phyloP scores from a whole-genome alignment of 2,329 filamentous ascomycete species.

The Sporothrix schenckii region DNA sequence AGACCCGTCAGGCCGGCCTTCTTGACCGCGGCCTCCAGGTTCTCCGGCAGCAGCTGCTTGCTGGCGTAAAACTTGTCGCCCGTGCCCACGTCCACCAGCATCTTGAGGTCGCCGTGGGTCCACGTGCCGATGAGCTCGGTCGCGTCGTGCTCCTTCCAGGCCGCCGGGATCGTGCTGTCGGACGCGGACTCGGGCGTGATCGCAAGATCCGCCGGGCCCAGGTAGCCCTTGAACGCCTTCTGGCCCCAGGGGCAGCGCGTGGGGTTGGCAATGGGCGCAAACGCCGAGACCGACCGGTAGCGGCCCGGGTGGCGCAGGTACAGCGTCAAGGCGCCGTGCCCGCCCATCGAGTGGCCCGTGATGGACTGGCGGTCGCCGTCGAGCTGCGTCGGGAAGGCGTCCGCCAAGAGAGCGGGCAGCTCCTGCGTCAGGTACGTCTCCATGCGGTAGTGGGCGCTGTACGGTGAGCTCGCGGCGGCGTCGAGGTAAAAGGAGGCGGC shows the following conservation, averaged over 20 bases:
- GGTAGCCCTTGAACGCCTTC: slow-evolving; percentile 91
- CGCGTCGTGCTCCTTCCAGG: slow-evolving; percentile 89
- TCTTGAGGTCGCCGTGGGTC: slow-evolving; percentile 66
- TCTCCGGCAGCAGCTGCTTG: slow-evolving; percentile 89
- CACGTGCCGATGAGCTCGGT: slow-evolving; percentile 82
- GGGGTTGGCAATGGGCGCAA: slow-evolving; percentile 89
- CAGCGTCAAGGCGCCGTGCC: slow-evolving; percentile 89
- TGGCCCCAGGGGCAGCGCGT: slow-evolving; percentile 86
- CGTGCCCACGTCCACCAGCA: slow-evolving; percentile 89
- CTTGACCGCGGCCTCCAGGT: slow-evolving; percentile 78
- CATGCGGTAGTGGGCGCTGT: slow-evolving; percentile 83
- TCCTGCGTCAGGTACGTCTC: slow-evolving; percentile 89
- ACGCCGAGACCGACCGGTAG: slow-evolving; percentile 88
- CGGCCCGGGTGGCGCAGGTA: slow-evolving; percentile 88
- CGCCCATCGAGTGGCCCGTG: slow-evolving; percentile 95
- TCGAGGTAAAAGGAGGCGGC: slow-evolving; percentile 96
- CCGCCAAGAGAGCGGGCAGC: slow-evolving; percentile 77
- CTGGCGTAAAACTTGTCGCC: slow-evolving; percentile 97
- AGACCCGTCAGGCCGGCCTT: slow-evolving; percentile 73
- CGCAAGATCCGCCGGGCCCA: slow-evolving; percentile 64
- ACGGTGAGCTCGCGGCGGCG: slow-evolving; percentile 77
- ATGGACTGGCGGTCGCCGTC: slow-evolving; percentile 76
- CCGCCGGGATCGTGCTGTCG: slow-evolving; percentile 51
- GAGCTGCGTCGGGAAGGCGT: slow-evolving; percentile 66
- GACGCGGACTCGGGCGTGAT: slow-evolving; percentile 31